Conservation (phyloP, 1,139 yeast species). For the Scheffersomyces quercinus region DNA sequence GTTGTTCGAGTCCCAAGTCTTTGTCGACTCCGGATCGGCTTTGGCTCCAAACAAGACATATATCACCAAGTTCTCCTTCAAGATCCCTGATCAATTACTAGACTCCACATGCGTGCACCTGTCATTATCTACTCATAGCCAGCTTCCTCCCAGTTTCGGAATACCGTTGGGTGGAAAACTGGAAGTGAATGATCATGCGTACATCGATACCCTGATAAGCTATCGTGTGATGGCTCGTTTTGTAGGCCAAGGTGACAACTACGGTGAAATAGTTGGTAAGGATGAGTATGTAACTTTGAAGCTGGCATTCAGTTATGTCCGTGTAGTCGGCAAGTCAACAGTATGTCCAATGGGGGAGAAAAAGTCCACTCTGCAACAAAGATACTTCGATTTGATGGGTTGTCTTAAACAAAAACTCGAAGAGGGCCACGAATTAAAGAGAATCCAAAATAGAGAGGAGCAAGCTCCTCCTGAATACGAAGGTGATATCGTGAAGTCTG, state of each 20-base stretch:
- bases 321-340: background rate
- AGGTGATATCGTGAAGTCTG: slow-evolving; percentile 6
- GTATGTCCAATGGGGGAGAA: slow-evolving; percentile 2
- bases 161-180: background rate
- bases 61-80: slow-evolving; percentile 11
- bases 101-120: slow-evolving; percentile 15
- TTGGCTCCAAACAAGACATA: slow-evolving; percentile 2
- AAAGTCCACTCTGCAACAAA: background rate
- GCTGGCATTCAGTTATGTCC: background rate
- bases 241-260: slow-evolving; percentile 12
- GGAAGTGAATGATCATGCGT: slow-evolving; percentile 9
- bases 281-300: background rate
- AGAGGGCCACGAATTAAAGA: background rate
- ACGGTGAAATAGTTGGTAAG: slow-evolving; percentile 3
- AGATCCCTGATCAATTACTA: slow-evolving; percentile 13
- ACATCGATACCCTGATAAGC: slow-evolving; percentile 6
- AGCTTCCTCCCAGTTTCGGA: slow-evolving; percentile 1
- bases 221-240: slow-evolving; percentile 14
- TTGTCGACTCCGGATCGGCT: slow-evolving; percentile 5
- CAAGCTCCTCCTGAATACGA: background rate
- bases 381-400: background rate
- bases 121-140: slow-evolving; percentile 12
- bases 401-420: background rate
- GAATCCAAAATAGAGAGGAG: background rate
- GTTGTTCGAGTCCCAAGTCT: slow-evolving; percentile 5